Evolutionary conservation across 164 flowering plant species (phyloP).

Genomic region (Macadamia tetraphylla): DNA sequence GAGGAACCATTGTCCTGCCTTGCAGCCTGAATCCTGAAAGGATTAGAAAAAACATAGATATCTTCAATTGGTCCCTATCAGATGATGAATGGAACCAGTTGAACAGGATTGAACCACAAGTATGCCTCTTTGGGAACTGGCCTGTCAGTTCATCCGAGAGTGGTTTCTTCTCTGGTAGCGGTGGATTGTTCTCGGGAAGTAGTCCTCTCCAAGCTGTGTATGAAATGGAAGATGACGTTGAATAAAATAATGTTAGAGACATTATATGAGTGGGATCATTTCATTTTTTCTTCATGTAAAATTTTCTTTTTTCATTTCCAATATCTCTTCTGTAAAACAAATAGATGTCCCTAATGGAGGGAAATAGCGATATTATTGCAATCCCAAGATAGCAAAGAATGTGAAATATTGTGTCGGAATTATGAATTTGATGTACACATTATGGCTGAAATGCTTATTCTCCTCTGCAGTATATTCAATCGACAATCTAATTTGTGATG

Average conservation of each 20-base stretch:
- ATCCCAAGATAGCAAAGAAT: too few species aligned
- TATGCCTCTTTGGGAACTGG: slow-evolving; percentile 50
- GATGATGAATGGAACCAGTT: slow-evolving; percentile 47
- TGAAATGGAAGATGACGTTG: slow-evolving; percentile 58
- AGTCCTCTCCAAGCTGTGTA: slow-evolving; percentile 62
- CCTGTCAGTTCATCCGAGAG: slow-evolving; percentile 28
- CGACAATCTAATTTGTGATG: too few species aligned
- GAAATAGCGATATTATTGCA: too few species aligned
- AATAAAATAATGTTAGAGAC: slow-evolving; percentile 26
- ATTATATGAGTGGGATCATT: not conserved
- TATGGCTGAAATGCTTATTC: too few species aligned
- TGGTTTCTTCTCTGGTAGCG: slow-evolving; percentile 36
- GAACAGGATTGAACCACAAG: slow-evolving; percentile 60
- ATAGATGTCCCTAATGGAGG: not conserved
- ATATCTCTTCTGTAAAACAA: too few species aligned
- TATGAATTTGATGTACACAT: too few species aligned
- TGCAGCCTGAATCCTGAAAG: slow-evolving; percentile 58
- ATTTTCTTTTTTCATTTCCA: not conserved
- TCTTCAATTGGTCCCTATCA: slow-evolving; percentile 58
- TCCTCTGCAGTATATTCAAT: too few species aligned
- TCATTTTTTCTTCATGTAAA: not conserved
- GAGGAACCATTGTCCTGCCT: slow-evolving; percentile 72
- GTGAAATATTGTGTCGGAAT: too few species aligned
- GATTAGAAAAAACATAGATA: slow-evolving; percentile 49
- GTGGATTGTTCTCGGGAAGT: slow-evolving; percentile 34